Percentiles rank a stretch among this genome's conserved stretches.
phyloP scores from a whole-genome alignment of 2,329 filamentous ascomycete species.

The Plectosphaerella cucumerina region DNA sequence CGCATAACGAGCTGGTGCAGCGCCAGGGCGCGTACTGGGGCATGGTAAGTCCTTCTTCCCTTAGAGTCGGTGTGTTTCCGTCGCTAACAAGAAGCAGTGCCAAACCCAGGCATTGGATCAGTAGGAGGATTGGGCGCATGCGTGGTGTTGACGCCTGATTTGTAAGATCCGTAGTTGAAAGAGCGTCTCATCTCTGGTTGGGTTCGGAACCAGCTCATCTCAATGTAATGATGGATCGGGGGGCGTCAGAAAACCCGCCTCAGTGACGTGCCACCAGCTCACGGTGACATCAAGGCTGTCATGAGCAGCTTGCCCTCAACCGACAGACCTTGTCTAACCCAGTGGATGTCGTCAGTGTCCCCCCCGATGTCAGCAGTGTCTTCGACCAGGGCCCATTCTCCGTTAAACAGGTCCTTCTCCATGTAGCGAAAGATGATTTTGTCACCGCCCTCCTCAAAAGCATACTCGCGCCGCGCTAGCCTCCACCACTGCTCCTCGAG shows the following conservation, averaged over 20 bases:
- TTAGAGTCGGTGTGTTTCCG: background rate
- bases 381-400: slow-evolving; percentile 31
- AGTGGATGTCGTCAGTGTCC: slow-evolving; percentile 21
- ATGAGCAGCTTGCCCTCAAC: slow-evolving; percentile 13
- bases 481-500: slow-evolving; percentile 24
- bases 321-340: slow-evolving; percentile 30
- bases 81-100: slow-evolving; percentile 8
- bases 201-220: too few species aligned
- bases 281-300: slow-evolving; percentile 3
- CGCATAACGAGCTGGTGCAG: slow-evolving; percentile 20
- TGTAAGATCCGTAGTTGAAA: too few species aligned
- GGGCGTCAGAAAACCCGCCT: too few species aligned
- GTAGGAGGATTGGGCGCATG: background rate
- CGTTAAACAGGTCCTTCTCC: slow-evolving; percentile 18
- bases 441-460: slow-evolving; percentile 28
- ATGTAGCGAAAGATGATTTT: slow-evolving; percentile 24
- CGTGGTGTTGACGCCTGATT: too few species aligned
- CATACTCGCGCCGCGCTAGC: slow-evolving; percentile 25
- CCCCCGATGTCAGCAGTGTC: slow-evolving; percentile 27
- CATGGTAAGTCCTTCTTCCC: slow-evolving; percentile 7
- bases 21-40: slow-evolving; percentile 12
- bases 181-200: too few species aligned
- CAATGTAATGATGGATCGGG: too few species aligned
- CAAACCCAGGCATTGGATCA: slow-evolving; percentile 13
- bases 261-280: too few species aligned